phyloP scores from a whole-genome alignment of 1,284 basidiomycete genomes.

The Pseudozyma tsukubaensis region DNA sequence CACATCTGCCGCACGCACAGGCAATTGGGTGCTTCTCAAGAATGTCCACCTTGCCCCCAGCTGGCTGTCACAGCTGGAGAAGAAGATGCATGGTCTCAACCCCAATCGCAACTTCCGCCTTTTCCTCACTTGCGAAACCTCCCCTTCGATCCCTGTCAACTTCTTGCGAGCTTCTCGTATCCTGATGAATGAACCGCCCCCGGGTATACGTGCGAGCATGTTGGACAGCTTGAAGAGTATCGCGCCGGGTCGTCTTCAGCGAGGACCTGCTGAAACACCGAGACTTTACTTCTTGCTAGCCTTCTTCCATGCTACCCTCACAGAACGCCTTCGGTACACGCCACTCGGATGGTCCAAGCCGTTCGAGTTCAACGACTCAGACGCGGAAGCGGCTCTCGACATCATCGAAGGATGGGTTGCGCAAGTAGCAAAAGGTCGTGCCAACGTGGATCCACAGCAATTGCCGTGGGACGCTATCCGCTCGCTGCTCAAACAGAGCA shows the following conservation, averaged over 20 bases:
- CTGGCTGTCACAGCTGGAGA: conserved; percentile 66
- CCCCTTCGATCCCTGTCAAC: conserved; percentile 64
- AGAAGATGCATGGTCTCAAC: conserved; percentile 63
- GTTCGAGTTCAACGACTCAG: conserved; percentile 68
- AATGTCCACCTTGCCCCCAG: conserved; percentile 66
- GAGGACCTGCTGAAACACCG: conserved; percentile 60
- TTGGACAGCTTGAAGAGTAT: conserved; percentile 60
- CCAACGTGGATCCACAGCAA: conserved; percentile 62
- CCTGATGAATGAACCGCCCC: conserved; percentile 67
- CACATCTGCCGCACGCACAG: conserved; percentile 57
- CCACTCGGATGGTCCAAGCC: conserved; percentile 65
- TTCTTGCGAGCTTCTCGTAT: conserved; percentile 64
- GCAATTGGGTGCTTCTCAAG: conserved; percentile 67
- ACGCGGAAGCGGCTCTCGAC: conserved; percentile 63
- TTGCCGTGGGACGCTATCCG: conserved; percentile 66
- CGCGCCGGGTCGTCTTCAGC: conserved; percentile 50
- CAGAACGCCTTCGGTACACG: conserved; percentile 64
- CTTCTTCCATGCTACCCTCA: conserved; percentile 65
- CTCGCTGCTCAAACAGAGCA: conserved; percentile 61
- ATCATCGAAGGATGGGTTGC: conserved; percentile 64
- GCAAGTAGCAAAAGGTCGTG: conserved; percentile 55
- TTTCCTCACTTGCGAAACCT: conserved; percentile 67
- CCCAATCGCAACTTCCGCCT: conserved; percentile 64
- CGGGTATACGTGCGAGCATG: conserved; percentile 66
- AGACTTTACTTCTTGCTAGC: conserved; percentile 65